These are phyloP conservation scores for Suhomyces sp. DNA, from an alignment of 805 yeast genomes.

Conservation along the genomic window DNA sequence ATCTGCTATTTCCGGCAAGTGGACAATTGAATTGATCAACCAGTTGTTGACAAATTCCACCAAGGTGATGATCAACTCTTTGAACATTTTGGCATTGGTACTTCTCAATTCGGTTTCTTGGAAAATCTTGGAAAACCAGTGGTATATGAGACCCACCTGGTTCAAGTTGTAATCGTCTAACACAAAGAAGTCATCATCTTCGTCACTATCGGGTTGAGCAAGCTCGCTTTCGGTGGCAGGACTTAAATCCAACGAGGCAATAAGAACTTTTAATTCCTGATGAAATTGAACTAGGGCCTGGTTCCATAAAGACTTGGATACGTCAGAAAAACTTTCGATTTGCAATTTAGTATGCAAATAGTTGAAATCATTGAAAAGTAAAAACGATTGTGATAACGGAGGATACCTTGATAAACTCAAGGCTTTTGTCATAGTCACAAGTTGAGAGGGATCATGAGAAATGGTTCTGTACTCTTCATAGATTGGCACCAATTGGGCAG, in stretches of 20 bases:
- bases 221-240: neutral
- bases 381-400: constrained; percentile 25
- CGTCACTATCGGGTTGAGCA: constrained; percentile 1
- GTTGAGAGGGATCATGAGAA: constrained; percentile 15
- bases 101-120: constrained; percentile 18
- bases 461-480: constrained; percentile 21
- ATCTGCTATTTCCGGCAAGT: constrained; percentile 33
- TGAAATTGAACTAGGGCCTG: constrained; percentile 17
- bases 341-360: constrained; percentile 17
- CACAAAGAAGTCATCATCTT: constrained; percentile 11
- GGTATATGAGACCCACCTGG: constrained; percentile 17
- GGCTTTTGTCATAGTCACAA: constrained; percentile 29
- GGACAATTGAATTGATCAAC: constrained; percentile 23
- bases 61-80: constrained; percentile 20
- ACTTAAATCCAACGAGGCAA: constrained; percentile 14
- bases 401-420: constrained; percentile 35
- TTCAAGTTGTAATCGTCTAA: constrained; percentile 18
- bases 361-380: constrained; percentile 35
- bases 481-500: constrained; percentile 19
- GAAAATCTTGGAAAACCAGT: constrained; percentile 21
- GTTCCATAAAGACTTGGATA: constrained; percentile 18
- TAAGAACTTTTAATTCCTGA: constrained; percentile 15
- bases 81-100: constrained; percentile 28
- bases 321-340: constrained; percentile 11
- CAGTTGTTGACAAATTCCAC: constrained; percentile 30